Evolutionary conservation across 495 filamentous ascomycete species (phyloP), one percentile per base, ranked within the genome.

Genomic region (Neurospora sp.): DNA sequence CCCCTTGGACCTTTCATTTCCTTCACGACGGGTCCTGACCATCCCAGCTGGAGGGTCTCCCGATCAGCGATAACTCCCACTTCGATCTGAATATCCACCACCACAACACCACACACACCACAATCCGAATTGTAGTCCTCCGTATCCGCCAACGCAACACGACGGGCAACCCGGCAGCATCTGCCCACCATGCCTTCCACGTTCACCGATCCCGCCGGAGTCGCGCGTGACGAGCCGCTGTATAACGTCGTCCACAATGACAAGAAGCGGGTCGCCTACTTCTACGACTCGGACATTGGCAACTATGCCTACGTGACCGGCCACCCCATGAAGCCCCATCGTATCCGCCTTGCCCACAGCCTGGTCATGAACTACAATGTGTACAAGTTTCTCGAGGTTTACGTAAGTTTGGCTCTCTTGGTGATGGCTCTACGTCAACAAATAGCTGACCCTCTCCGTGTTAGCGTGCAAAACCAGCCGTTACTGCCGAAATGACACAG

Each of bases 341-440:
- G 96, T 66, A 98, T 99, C 82, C 90, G 96, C 75, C 91, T 99
- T 87, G 93, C 96, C 48, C 96, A 99, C 85, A 94, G 91, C 76
- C 82, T 99, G 81, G 94, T 99, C 71, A 98, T 99, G 96, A 98
- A 99, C 82, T 98, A 98, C 84, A 92, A 93, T 35, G 88, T 98
- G 0, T 99, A 98, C 83, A 97, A 97, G 83, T 96, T 96, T 79
- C 96, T 99, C 90, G 96, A 99, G 77, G 97, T 99, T 20, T 99
- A 98, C 77, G 94, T 97, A 83, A 86, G 92, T 46, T 46, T 88
- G 37, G 40, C 22, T 31, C 40, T 22, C 35, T 11, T 35, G 6
- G 20, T 35, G 11, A 31, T 66, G 53, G 53, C 22, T 66, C 27
- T 18, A 9, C n/a, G 53, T 66, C 69, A 73, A 71, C 74, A 44